Base-by-base conservation (phyloP, 2,329 filamentous ascomycete genomes). In the Alternaria conjuncta region DNA sequence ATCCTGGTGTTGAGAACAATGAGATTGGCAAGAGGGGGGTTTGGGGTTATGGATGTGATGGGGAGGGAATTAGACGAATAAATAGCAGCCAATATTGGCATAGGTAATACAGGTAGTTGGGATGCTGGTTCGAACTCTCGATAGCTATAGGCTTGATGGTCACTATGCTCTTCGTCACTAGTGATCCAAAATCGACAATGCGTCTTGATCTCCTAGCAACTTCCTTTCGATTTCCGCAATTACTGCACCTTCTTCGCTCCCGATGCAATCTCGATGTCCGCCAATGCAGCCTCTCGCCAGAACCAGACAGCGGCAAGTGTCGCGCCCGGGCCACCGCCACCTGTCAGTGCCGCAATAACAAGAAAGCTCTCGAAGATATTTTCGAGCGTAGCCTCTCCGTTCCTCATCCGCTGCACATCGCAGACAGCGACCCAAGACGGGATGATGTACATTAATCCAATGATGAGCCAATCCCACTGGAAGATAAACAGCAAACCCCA, bases 391-490 rank as follows among this genome's bases (percentile, higher is more conserved):
- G 61, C 59, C n/a, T 55, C 56, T 26, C 61, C 63, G 21, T 70
- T 63, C 20, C 53, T 23, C 15, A 67, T 23, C 12, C 69, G 61
- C 47, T 65, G 61, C 7, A 70, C 44, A 55, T 71, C 69, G 25
- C 57, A 67, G 6, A 67, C 51, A 3, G 69, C 63, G 23, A 68
- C 63, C 50, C 61, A 63, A 12, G 63, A 36, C 5, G 58, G 43
- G 2, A 70, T 44, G 2, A 68, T 21, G 23, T 45, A 54, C n/a
- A 53, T 45, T n/a, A 56, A 2, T 5, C 46, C 53, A n/a, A 25
- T 23, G 12, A 68, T 44, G 11, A 67, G 15, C 69, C 69, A 71
- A 26, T 71, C 69, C 55, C 69, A 70, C n/a, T 71, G 69, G 45
- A 71, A 71, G n/a, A 71, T 63, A 45, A 53, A 70, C 4, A 70